Evolutionary conservation across 2,329 filamentous ascomycete genomes (phyloP).

Genomic region (Xylariaceae sp.): DNA sequence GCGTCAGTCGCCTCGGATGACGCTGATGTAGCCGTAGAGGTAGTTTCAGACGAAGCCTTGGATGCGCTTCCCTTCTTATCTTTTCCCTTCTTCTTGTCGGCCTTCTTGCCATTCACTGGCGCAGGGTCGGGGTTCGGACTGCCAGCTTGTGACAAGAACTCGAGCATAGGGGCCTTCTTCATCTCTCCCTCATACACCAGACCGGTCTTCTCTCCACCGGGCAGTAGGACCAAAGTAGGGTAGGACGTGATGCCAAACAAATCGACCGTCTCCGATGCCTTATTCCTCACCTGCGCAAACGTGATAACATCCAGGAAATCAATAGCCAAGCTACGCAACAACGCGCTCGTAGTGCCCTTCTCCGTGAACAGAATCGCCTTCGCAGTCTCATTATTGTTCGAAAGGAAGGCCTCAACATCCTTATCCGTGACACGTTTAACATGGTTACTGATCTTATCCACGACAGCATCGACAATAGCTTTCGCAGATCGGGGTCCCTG

Average conservation of each 20-base stretch:
- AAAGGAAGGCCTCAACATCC: constrained; percentile 69
- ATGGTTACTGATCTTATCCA: constrained; percentile 85
- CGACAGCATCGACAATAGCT: constrained; percentile 78
- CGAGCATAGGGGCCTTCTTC: constrained; percentile 75
- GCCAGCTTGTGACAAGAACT: constrained; percentile 76
- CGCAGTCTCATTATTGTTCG: constrained; percentile 59
- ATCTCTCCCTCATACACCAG: constrained; percentile 76
- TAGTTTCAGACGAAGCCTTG: constrained; percentile 35
- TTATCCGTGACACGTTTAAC: constrained; percentile 78
- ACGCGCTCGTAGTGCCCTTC: constrained; percentile 79
- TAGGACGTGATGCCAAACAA: constrained; percentile 73
- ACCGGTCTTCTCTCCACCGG: constrained; percentile 61
- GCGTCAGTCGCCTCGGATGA: constrained; percentile 36
- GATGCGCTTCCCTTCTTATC: constrained; percentile 42
- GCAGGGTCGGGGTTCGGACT: constrained; percentile 68
- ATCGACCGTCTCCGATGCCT: constrained; percentile 66
- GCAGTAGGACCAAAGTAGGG: constrained; percentile 75
- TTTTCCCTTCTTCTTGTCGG: constrained; percentile 33
- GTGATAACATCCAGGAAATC: constrained; percentile 79
- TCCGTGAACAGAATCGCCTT: constrained; percentile 92
- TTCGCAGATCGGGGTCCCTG: constrained; percentile 78
- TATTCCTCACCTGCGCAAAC: constrained; percentile 77
- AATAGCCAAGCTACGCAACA: constrained; percentile 79
- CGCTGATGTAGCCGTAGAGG: constrained; percentile 37
- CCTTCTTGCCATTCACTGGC: constrained; percentile 29